A percentile compares a stretch with the other conserved stretches of the same genome.
Conservation (phyloP, 768 basidiomycete genomes). For the Tephrocybe sp. region DNA sequence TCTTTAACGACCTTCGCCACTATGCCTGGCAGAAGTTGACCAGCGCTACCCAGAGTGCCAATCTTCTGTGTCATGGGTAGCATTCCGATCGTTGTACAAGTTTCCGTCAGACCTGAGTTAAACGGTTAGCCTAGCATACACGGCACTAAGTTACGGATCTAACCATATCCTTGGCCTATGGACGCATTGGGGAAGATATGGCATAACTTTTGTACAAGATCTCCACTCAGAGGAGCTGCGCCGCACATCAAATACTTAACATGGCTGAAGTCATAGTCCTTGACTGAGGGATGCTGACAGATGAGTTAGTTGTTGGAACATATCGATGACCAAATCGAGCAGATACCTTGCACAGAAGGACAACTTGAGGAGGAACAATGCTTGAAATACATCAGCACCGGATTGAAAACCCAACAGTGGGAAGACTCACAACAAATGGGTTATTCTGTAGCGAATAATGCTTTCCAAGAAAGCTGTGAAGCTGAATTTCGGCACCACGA, state of each 20-base stretch:
- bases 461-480: conserved; percentile 55
- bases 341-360: conserved; percentile 66
- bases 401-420: neutral
- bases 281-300: conserved; percentile 50
- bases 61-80: conserved; percentile 42
- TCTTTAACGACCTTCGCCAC: conserved; percentile 54
- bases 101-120: conserved; percentile 60
- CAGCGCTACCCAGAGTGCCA: conserved; percentile 55
- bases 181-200: conserved; percentile 54
- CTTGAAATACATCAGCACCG: conserved; percentile 26
- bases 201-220: conserved; percentile 46
- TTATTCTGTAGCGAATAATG: conserved; percentile 52
- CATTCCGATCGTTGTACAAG: conserved; percentile 51
- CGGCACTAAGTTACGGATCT: neutral
- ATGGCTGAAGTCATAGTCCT: conserved; percentile 48
- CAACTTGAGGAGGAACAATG: conserved; percentile 65
- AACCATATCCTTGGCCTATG: conserved; percentile 70
- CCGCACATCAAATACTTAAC: conserved; percentile 57
- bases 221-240: conserved; percentile 63
- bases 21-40: conserved; percentile 58
- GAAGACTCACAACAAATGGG: conserved; percentile 51
- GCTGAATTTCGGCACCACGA: conserved; percentile 67
- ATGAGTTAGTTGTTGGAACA: conserved; percentile 1
- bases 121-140: neutral
- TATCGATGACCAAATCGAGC: neutral